Percentiles rank a stretch among this genome's conserved stretches.
Evolutionary conservation across 2,329 filamentous ascomycete species (phyloP).

Genomic region (Ceratocystis eucalypticola): DNA sequence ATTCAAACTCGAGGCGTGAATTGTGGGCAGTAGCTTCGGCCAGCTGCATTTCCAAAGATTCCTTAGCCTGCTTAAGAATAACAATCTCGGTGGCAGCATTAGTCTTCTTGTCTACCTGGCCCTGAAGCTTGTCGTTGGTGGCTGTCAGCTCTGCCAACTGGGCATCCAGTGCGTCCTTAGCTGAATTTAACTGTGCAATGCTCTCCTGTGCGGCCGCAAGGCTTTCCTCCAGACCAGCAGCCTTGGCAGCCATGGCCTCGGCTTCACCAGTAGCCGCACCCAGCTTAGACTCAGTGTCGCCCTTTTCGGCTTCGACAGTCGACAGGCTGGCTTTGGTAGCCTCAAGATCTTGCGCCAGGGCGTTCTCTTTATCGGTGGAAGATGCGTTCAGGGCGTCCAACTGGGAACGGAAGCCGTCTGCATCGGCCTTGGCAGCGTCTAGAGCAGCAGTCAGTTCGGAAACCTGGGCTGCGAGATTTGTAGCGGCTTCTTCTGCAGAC

Average conservation of each 20-base stretch:
- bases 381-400: constrained; percentile 3
- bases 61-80: constrained; percentile 14
- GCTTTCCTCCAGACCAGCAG: constrained; percentile 10
- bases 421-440: constrained; percentile 7
- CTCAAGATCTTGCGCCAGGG: constrained; percentile 10
- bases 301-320: constrained; percentile 10
- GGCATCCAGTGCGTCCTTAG: constrained; percentile 6
- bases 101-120: constrained; percentile 9
- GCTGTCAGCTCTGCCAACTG: constrained; percentile 6
- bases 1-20: constrained; percentile 11
- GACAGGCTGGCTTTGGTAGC: background rate
- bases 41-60: constrained; percentile 11
- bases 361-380: constrained; percentile 7
- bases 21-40: background rate
- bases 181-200: constrained; percentile 10
- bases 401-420: constrained; percentile 13
- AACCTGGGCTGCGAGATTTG: constrained; percentile 9
- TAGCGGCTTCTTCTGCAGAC: background rate
- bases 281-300: constrained; percentile 6
- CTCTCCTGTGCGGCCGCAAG: constrained; percentile 7
- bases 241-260: constrained; percentile 10
- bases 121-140: constrained; percentile 4
- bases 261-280: constrained; percentile 7
- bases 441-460: constrained; percentile 8
- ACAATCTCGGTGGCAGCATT: constrained; percentile 11